A percentile compares a stretch with the other conserved stretches of the same genome.
Conservation (phyloP, 1,284 basidiomycete genomes). For the Austroboletus niveus region DNA sequence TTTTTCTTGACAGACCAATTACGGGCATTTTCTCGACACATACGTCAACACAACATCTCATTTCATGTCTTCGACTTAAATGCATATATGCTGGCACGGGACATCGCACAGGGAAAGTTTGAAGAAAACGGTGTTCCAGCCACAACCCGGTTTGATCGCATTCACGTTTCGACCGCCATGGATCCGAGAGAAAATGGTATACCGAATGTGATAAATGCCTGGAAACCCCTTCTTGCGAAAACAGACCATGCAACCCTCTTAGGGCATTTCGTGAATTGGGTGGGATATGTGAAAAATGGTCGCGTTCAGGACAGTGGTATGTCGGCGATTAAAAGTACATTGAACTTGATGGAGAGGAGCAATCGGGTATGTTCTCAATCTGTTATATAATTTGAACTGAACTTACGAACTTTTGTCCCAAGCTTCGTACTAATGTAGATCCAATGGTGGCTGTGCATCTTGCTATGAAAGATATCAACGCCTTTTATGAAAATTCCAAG, state of each 20-base stretch:
- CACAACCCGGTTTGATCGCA: conserved; percentile 39
- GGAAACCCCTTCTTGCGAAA: conserved; percentile 37
- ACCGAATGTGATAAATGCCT: conserved; percentile 28
- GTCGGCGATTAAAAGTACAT: neutral
- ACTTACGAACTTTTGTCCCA: neutral
- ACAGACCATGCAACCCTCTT: conserved; percentile 32
- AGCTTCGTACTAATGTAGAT: conserved; percentile 15
- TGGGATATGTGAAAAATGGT: conserved; percentile 16
- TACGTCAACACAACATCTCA: conserved; percentile 24
- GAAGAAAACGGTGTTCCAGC: conserved; percentile 18
- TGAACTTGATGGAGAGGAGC: conserved; percentile 13
- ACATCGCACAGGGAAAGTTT: conserved; percentile 13
- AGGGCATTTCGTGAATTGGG: conserved; percentile 49
- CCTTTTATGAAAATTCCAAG: conserved; percentile 26
- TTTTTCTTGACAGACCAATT: conserved; percentile 42
- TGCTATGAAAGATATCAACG: conserved; percentile 9
- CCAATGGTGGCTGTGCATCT: conserved; percentile 5
- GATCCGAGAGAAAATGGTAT: conserved; percentile 39
- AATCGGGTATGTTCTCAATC: conserved; percentile 14
- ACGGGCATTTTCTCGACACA: conserved; percentile 34
- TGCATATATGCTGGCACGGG: conserved; percentile 27
- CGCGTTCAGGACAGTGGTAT: conserved; percentile 6
- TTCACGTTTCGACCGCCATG: conserved; percentile 45
- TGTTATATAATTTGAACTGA: neutral
- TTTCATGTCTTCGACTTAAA: conserved; percentile 31